Evolutionary conservation across 1,284 basidiomycete species (phyloP), one percentile per base, ranked within the genome.

Genomic region (Serendipita sp.): DNA sequence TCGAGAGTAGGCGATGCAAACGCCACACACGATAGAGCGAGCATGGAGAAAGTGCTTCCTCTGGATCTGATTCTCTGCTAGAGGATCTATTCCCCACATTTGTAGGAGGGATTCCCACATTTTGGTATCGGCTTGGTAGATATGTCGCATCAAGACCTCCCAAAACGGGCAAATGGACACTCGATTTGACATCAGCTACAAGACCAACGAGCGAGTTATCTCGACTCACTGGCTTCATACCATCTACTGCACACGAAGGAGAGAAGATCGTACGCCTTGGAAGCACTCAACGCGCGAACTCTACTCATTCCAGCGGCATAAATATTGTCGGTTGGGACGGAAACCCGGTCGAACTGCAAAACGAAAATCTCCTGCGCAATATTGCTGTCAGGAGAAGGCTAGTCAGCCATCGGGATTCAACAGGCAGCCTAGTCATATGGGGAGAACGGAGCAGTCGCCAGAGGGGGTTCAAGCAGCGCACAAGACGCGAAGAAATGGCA

Each of bases 381-480:
- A 32, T 8, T 32, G 32, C 53, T 58, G 34, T 30, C 8, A 58
- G 26, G 53, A 58, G 32, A 32, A n/a, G n/a, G n/a, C 8, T n/a
- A 29, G 53, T 58, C 53, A 58, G 53, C 6, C 53, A n/a, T 49
- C 53, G 53, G 53, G 32, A 32, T 32, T 32, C 26, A 58, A 58
- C 53, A 58, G 53, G 53, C 49, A 22, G 22, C 17, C 47, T 22
- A 30, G 17, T 49, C 47, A 49, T 17, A 17, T 13, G 17, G 43
- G 47, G 47, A 49, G 47, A 49, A 49, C 29, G 47, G 47, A 49
- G 43, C 13, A 5, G 38, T 13, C 13, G 38, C 38, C 13, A 13
- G 38, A 41, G 38, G 13, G 38, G 38, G 13, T 13, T 41, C 38
- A 13, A 1, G 38, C 38, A 41, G 38, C 6, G 13, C 38, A 41